Evolutionary conservation across 345 rosid genomes (phyloP).

Genomic region (Dipteronia sinensis): DNA sequence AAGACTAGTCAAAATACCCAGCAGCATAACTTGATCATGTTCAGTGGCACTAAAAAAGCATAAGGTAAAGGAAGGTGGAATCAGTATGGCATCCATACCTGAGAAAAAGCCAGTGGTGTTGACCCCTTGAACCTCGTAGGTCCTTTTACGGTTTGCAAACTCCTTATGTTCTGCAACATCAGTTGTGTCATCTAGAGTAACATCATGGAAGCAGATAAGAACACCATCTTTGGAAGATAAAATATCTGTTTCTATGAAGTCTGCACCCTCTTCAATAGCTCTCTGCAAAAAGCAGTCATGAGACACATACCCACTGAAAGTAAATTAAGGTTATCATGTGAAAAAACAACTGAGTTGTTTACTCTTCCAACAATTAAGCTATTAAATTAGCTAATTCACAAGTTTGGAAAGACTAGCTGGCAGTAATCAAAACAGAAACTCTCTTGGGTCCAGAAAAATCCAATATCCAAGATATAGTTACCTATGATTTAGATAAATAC

Average conservation of each 20-base stretch:
- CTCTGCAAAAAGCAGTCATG: constrained; percentile 52
- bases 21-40: constrained; percentile 18
- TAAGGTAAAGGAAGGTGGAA: neutral
- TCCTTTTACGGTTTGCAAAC: constrained; percentile 80
- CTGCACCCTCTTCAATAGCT: constrained; percentile 93
- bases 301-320: neutral
- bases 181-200: constrained; percentile 74
- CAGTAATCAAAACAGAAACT: neutral
- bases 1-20: constrained; percentile 1
- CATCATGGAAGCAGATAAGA: constrained; percentile 83
- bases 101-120: constrained; percentile 77
- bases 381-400: neutral
- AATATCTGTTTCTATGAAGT: constrained; percentile 90
- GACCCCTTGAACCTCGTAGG: constrained; percentile 77
- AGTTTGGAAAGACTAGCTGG: neutral
- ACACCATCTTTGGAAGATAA: constrained; percentile 79
- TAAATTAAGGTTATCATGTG: neutral
- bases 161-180: constrained; percentile 72
- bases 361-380: neutral
- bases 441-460: no score
- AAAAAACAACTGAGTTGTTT: neutral
- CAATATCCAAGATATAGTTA: no score
- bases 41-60: neutral
- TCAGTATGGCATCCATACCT: constrained; percentile 40
- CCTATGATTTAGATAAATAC: neutral